A percentile compares a stretch with the other conserved stretches of the same genome.
Conservation (phyloP, 176 grass and related monocot genomes). For the Hordeum vulgare region DNA sequence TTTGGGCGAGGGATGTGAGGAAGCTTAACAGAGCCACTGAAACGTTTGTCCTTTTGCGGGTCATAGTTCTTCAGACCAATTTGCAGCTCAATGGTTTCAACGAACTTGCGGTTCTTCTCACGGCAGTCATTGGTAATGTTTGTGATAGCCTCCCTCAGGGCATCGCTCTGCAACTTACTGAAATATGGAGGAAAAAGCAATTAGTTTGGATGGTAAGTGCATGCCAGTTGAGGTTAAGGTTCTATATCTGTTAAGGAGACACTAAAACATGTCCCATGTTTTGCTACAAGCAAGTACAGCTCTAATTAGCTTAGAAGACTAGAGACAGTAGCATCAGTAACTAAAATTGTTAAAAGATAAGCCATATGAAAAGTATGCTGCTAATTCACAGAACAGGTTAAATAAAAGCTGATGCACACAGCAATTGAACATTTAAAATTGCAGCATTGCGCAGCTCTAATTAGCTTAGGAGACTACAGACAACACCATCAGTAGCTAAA, state of each 20-base stretch:
- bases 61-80: conserved; percentile 83
- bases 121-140: conserved; percentile 26
- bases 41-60: conserved; percentile 75
- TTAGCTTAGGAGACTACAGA: not conserved
- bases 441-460: not conserved
- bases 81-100: conserved; percentile 62
- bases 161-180: conserved; percentile 59
- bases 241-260: not conserved
- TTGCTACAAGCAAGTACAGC: not conserved
- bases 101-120: conserved; percentile 64
- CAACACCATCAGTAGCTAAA: not conserved
- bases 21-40: conserved; percentile 60
- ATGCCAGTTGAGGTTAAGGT: not conserved
- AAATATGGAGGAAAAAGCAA: not conserved
- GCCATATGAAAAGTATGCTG: not conserved
- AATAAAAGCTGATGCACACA: not conserved
- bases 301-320: not conserved
- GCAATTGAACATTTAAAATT: not conserved
- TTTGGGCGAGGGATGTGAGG: conserved; percentile 70
- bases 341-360: not conserved
- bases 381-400: not conserved
- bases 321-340: not conserved
- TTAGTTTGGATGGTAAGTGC: not conserved
- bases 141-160: conserved; percentile 48
- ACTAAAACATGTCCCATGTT: not conserved